Evolutionary conservation across 257 asterid species (phyloP), one percentile per base, ranked within the genome.

Genomic region (Apocynum venetum): DNA sequence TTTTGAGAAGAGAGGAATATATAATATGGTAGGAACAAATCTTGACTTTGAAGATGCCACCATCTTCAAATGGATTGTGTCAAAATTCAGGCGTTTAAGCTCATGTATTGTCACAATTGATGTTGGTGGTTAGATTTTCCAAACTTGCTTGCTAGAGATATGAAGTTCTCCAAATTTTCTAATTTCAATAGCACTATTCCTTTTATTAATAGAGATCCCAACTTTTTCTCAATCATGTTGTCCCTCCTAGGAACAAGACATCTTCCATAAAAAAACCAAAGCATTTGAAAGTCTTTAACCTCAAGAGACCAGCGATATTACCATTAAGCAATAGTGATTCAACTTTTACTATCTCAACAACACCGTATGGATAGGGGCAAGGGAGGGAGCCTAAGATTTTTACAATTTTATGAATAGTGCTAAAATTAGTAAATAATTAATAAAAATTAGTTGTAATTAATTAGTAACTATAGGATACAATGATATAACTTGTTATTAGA

Each of bases 51-150:
- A 88, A 86, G 73, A 91, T 91, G 98, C 93, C 96, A 49, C 89
- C 96, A 76, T 88, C 59, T 68, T 75, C 85, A 14, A 43, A 65
- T 71, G 83, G 83, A 52, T 71, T 79, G 55, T 78, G 74, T 13
- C 80, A 66, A 17, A 79, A 47, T 25, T 76, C 75, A 6, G 55
- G 5, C 86, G 82, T 56, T 86, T 92, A 48, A 78, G 69, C 64
- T 82, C n/a, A 2, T 85, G 88, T 81, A 74, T 91, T 5, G 89
- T 92, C 1, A 92, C 96, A 19, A 90, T 94, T 56, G 93, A 94
- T 44, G 98, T 92, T 0, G 98, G 98, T 2, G 98, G 98, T 17
- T 91, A 90, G 83, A 85, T 90, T 83, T 94, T 94, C 75, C 97
- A 94, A 64, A 94, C 98, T 94, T 97, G 13, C 47, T 92, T 10